These are phyloP conservation scores for Sporothrix pseudoabietina DNA, from an alignment of 2,329 filamentous ascomycete species.

Conservation along the genomic window DNA sequence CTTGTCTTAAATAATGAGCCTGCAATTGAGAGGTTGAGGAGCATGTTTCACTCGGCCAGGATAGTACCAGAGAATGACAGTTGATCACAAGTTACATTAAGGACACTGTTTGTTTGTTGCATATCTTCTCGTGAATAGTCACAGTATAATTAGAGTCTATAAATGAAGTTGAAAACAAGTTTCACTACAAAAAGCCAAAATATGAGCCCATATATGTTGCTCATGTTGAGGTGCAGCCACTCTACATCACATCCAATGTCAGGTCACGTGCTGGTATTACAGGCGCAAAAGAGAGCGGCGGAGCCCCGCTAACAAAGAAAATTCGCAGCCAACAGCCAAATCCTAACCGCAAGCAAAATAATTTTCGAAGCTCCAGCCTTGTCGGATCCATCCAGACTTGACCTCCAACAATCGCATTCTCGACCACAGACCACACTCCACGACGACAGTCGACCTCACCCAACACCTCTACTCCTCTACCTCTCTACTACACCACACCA, in stretches of 20 bases:
- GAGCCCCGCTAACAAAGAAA: constrained; percentile 27
- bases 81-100: too few species aligned
- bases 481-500: background rate
- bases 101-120: too few species aligned
- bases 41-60: too few species aligned
- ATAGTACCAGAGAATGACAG: too few species aligned
- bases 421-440: background rate
- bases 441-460: background rate
- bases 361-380: constrained; percentile 27
- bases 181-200: background rate
- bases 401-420: background rate
- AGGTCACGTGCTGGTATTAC: constrained; percentile 21
- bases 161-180: too few species aligned
- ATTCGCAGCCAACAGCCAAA: background rate
- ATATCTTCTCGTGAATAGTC: too few species aligned
- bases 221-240: background rate
- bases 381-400: background rate
- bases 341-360: constrained; percentile 26
- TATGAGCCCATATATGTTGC: background rate
- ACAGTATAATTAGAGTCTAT: too few species aligned
- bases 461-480: background rate
- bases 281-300: background rate
- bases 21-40: too few species aligned
- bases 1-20: too few species aligned
- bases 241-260: background rate